Evolutionary conservation across 1,284 basidiomycete species (phyloP).

Genomic region (Moesziomyces antarcticus): DNA sequence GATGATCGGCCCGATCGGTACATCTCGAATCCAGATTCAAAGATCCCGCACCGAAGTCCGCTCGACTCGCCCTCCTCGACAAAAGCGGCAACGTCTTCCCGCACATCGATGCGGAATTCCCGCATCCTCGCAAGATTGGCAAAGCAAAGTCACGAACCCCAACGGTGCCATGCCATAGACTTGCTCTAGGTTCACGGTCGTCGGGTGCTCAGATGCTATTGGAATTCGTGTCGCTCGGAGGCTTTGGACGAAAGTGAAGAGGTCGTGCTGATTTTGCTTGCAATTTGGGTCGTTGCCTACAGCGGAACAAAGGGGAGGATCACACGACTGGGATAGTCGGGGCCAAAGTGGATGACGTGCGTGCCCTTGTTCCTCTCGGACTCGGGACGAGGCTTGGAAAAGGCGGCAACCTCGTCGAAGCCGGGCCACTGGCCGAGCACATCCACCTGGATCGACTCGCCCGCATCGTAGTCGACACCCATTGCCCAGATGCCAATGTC

Average conservation of each 20-base stretch:
- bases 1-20: too few species aligned
- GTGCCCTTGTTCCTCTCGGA: constrained; percentile 15
- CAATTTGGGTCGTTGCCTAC: neutral
- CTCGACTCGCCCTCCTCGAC: too few species aligned
- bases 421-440: constrained; percentile 44
- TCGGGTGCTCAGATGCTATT: too few species aligned
- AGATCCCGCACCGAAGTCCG: too few species aligned
- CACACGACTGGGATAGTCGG: constrained; percentile 7
- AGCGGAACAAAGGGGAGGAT: constrained; percentile 15
- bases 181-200: too few species aligned
- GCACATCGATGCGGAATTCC: too few species aligned
- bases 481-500: constrained; percentile 62
- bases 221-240: too few species aligned
- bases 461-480: constrained; percentile 53
- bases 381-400: constrained; percentile 13
- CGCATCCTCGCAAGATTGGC: too few species aligned
- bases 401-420: constrained; percentile 28
- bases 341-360: constrained; percentile 10
- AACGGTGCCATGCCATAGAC: too few species aligned
- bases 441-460: constrained; percentile 50
- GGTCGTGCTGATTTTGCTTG: neutral
- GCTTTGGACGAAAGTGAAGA: neutral
- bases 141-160: too few species aligned
- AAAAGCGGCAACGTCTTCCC: too few species aligned
- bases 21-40: too few species aligned